Conservation (phyloP, 345 rosid genomes). For the Populus ilicifolia region DNA sequence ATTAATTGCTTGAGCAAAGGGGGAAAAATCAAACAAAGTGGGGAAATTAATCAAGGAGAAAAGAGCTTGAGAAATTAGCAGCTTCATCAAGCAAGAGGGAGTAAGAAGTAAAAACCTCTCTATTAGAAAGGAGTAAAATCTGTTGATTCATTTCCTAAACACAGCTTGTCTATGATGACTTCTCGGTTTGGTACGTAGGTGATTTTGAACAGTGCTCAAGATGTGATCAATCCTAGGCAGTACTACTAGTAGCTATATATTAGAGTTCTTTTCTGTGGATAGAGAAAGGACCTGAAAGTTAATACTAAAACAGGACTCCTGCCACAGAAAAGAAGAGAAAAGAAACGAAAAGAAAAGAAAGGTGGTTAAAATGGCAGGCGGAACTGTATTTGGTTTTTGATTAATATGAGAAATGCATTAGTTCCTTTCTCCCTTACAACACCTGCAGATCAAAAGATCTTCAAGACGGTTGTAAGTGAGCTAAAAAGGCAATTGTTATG, state of each 20-base stretch:
- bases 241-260: neutral
- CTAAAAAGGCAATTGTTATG: neutral
- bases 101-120: neutral
- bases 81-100: neutral
- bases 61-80: neutral
- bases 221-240: neutral
- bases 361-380: slow-evolving; percentile 18
- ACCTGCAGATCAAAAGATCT: neutral
- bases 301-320: slow-evolving; percentile 18
- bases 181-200: neutral
- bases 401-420: neutral
- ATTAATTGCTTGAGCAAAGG: neutral
- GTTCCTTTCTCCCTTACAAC: neutral
- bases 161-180: neutral
- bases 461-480: neutral
- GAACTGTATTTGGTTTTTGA: neutral
- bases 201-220: neutral
- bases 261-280: neutral
- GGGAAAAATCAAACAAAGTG: neutral
- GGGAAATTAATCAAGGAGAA: neutral
- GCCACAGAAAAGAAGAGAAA: neutral
- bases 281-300: slow-evolving; percentile 7
- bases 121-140: neutral
- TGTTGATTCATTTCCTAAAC: neutral
- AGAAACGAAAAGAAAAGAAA: neutral